A percentile compares a stretch with the other conserved stretches of the same genome.
These are phyloP conservation scores for Kuraishia molischiana DNA, from an alignment of 805 yeast genomes.

Conservation along the genomic window DNA sequence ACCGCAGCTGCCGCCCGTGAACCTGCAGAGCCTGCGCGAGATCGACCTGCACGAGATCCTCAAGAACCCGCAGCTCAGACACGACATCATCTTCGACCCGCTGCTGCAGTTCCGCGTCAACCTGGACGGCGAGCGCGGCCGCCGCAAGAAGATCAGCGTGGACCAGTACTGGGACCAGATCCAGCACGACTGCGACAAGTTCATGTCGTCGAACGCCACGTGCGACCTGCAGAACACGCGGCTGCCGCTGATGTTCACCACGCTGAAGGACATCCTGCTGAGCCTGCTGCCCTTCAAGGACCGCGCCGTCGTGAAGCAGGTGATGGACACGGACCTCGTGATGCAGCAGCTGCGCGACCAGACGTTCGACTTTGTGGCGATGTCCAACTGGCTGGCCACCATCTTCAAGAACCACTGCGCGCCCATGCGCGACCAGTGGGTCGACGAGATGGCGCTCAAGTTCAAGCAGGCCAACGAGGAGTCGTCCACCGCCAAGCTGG, in stretches of 20 bases:
- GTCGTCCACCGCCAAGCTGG: constrained; percentile 39
- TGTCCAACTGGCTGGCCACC: constrained; percentile 65
- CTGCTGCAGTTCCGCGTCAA: constrained; percentile 87
- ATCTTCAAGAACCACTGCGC: constrained; percentile 88
- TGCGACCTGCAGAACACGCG: constrained; percentile 19
- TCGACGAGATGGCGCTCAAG: constrained; percentile 63
- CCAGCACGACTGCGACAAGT: constrained; percentile 35
- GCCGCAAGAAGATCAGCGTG: constrained; percentile 61
- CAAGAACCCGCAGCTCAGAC: constrained; percentile 86
- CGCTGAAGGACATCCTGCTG: constrained; percentile 68
- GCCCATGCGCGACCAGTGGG: constrained; percentile 91
- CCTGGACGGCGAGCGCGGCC: constrained; percentile 84
- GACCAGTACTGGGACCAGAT: constrained; percentile 82
- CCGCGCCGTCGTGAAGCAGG: constrained; percentile 52
- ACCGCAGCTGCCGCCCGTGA: constrained; percentile 71
- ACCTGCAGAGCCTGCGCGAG: constrained; percentile 70
- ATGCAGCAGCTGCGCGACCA: constrained; percentile 67
- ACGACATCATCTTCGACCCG: constrained; percentile 88
- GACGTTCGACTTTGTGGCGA: constrained; percentile 60
- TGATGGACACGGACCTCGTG: constrained; percentile 66
- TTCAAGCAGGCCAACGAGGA: constrained; percentile 37
- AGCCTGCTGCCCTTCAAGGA: constrained; percentile 74
- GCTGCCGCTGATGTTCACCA: constrained; percentile 62
- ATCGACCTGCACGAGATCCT: constrained; percentile 83
- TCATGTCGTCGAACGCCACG: constrained; percentile 11